Base-by-base conservation (phyloP, 805 yeast species). In the Myxozyma udenii region DNA sequence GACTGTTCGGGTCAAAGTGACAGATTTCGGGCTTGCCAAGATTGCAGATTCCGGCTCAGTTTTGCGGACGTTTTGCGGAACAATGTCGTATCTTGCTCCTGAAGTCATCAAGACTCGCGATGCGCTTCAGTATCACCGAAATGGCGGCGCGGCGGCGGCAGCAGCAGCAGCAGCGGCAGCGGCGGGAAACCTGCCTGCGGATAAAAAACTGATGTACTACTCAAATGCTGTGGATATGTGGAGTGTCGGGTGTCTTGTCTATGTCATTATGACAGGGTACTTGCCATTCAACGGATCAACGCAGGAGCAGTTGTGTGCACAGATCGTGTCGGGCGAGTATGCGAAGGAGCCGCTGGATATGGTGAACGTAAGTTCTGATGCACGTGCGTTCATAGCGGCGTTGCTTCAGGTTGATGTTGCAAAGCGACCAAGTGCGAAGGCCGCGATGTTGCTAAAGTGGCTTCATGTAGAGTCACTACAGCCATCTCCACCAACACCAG, bases 61-160 rank as follows among this genome's bases (percentile, higher is more conserved):
- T 57, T 84, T 93, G 85, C 90, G 88, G 66, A 91, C 99, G 0
- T 93, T 93, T 63, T 93, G 99, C 71, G 99, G 99, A 1, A 93
- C 99, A 0, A 68, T 93, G 57, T 97, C 98, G 1, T 93, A 93
- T 64, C 85, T 93, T 44, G 98, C 99, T 0, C 99, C 99, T 0
- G 99, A 93, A 67, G 88, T 93, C 5, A 70, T 82, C 33, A 71
- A 71, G 25, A 77, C 76, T 12, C 69, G 73, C 50, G 66, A 65
- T 28, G 16, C 52, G 25, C 53, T 7, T 22, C 47, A 18, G 43
- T 55, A 1, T 57, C 65, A 6, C 6, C 61, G 59, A 42, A 51
- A 41, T 30, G 23, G 60, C 58, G 53, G 61, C 64, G 60, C 53
- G 63, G 60, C 61, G 69, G 40, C 36, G 16, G 39, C 35, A 9